Evolutionary conservation across 208 protist genomes (phyloP).

Genomic region (Leishmania gerbilli): DNA sequence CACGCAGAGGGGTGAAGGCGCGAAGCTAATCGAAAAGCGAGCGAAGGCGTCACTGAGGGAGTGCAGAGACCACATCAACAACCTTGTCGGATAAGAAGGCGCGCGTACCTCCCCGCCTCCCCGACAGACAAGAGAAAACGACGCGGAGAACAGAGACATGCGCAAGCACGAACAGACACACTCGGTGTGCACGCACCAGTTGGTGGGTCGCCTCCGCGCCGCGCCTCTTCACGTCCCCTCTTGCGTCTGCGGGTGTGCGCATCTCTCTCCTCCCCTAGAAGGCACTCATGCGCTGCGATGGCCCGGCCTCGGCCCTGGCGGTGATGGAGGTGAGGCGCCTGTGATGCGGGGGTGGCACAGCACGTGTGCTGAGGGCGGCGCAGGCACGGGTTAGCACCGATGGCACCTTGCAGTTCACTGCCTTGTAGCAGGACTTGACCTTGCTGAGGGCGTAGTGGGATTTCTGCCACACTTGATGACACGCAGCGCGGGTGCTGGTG

Average conservation of each 20-base stretch:
- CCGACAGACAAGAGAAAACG: background rate
- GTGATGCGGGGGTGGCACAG: background rate
- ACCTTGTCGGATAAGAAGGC: no score
- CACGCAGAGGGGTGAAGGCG: no score
- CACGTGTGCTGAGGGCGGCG: constrained; percentile 40
- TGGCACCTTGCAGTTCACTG: constrained; percentile 43
- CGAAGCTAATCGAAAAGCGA: no score
- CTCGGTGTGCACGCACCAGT: no score
- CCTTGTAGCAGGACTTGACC: constrained; percentile 56
- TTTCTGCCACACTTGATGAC: constrained; percentile 48
- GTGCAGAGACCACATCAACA: no score
- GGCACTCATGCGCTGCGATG: constrained; percentile 7
- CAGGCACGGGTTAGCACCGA: constrained; percentile 34
- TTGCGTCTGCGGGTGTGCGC: background rate
- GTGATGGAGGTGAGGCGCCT: constrained; percentile 4
- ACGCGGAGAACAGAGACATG: background rate
- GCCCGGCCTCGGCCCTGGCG: constrained; percentile 16
- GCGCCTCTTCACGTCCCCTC: background rate
- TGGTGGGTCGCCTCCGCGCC: no score
- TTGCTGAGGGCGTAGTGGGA: constrained; percentile 49
- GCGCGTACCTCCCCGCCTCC: no score
- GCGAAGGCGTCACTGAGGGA: no score
- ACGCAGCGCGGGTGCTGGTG: constrained; percentile 32
- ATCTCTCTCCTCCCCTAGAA: background rate
- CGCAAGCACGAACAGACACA: background rate